Evolutionary conservation across 371 early-diverging fungal species (phyloP).

Genomic region (Coemansia sp.): DNA sequence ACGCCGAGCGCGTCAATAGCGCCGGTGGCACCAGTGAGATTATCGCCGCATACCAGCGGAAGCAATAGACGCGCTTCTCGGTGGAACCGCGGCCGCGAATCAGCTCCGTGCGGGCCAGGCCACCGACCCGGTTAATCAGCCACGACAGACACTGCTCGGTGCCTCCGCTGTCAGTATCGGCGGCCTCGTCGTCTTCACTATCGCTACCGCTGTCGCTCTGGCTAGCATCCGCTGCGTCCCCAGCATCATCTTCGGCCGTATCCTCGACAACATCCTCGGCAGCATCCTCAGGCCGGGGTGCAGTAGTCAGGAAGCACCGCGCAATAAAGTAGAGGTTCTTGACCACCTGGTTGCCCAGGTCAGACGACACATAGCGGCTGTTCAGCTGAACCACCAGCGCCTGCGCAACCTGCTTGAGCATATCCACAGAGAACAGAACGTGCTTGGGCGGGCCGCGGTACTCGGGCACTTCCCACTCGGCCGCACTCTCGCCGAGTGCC

Average conservation of each 20-base stretch:
- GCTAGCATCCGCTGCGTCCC: slow-evolving; percentile 13
- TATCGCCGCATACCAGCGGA: slow-evolving; percentile 92
- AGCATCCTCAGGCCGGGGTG: slow-evolving; percentile 41
- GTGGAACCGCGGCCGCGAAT: slow-evolving; percentile 37
- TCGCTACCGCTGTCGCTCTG: slow-evolving; percentile 49
- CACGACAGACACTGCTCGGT: slow-evolving; percentile 44
- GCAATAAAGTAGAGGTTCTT: slow-evolving; percentile 93
- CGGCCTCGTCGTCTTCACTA: slow-evolving; percentile 45
- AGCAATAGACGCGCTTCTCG: slow-evolving; percentile 68
- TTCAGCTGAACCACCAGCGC: slow-evolving; percentile 72
- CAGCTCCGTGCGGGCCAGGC: slow-evolving; percentile 43
- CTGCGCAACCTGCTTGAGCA: slow-evolving; percentile 58
- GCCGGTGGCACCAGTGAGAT: slow-evolving; percentile 60
- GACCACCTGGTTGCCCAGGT: slow-evolving; percentile 83
- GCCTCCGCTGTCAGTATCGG: slow-evolving; percentile 30
- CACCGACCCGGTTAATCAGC: slow-evolving; percentile 36
- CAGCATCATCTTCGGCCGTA: slow-evolving; percentile 19
- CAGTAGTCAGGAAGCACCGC: slow-evolving; percentile 61
- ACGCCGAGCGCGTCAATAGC: slow-evolving; percentile 56
- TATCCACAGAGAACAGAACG: slow-evolving; percentile 54
- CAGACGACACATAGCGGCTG: slow-evolving; percentile 67
- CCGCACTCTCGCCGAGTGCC: not conserved
- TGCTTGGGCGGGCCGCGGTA: slow-evolving; percentile 34
- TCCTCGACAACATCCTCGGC: slow-evolving; percentile 1
- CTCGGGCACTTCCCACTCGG: slow-evolving; percentile 30